These are phyloP conservation scores for Aspergillus sp. DNA, from an alignment of 2,329 filamentous ascomycete species.

Conservation along the genomic window DNA sequence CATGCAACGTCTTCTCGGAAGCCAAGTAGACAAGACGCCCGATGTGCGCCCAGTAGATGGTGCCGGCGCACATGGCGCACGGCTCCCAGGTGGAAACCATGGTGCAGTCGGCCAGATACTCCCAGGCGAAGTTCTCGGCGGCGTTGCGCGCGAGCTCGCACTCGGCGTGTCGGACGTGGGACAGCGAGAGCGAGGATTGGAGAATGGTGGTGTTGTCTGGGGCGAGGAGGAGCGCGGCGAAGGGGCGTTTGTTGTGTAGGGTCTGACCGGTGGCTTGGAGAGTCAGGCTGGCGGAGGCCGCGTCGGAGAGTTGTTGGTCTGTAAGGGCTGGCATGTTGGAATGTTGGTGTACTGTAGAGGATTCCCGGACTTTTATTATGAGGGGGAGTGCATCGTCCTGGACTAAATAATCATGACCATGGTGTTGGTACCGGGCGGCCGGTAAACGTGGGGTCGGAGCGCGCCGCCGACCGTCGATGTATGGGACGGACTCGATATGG, in stretches of 20 bases:
- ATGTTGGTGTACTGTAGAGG: neutral
- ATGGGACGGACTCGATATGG: neutral
- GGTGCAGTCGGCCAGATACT: constrained; percentile 42
- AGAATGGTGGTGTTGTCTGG: constrained; percentile 43
- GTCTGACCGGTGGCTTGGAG: constrained; percentile 38
- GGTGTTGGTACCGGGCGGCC: neutral
- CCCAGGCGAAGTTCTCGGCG: constrained; percentile 39
- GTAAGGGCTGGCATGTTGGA: constrained; percentile 18
- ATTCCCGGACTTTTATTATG: neutral
- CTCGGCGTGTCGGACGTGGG: constrained; percentile 47
- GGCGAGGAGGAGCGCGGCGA: constrained; percentile 40
- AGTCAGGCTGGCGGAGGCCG: constrained; percentile 30
- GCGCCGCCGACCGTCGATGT: neutral
- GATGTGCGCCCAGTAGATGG: constrained; percentile 46
- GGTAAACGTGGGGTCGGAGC: neutral
- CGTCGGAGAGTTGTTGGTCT: constrained; percentile 30
- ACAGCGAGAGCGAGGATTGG: constrained; percentile 42
- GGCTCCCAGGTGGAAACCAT: constrained; percentile 48
- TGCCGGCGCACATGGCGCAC: constrained; percentile 45
- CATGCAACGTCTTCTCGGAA: constrained; percentile 38
- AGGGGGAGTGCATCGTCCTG: neutral
- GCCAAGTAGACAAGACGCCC: constrained; percentile 44
- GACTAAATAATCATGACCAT: neutral
- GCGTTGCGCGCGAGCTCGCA: constrained; percentile 42
- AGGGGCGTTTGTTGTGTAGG: constrained; percentile 40